Evolutionary conservation across 352 stramenopile species (phyloP).

Genomic region (Globisporangium perplexum): DNA sequence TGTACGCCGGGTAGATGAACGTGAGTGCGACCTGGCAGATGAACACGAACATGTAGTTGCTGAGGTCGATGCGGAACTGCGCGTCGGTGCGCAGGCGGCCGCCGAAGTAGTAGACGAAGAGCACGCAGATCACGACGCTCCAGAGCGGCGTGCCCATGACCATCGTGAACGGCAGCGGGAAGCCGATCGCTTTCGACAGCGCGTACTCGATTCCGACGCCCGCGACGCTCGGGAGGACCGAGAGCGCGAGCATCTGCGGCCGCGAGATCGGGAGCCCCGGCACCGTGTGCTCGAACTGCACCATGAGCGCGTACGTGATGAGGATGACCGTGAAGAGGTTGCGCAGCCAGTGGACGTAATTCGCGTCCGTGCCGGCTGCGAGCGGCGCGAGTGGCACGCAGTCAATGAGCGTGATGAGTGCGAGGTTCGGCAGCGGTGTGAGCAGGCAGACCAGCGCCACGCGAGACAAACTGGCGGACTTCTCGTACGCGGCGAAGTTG

Average conservation of each 20-base stretch:
- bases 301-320: too few relatives aligned
- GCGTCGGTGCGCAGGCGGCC: too few relatives aligned
- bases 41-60: too few relatives aligned
- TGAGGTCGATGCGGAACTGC: too few relatives aligned
- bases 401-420: constrained; percentile 1
- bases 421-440: not conserved
- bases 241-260: not conserved
- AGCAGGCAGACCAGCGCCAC: not conserved
- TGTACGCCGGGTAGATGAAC: constrained; percentile 24
- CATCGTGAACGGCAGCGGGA: constrained; percentile 30
- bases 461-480: not conserved
- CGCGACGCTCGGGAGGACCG: not conserved
- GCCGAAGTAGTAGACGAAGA: too few relatives aligned
- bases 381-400: not conserved
- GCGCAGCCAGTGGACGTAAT: not conserved
- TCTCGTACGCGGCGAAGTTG: not conserved
- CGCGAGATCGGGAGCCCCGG: too few relatives aligned
- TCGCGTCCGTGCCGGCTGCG: too few relatives aligned
- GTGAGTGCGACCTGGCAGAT: too few relatives aligned
- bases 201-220: not conserved
- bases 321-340: not conserved
- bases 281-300: too few relatives aligned
- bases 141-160: too few relatives aligned
- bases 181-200: constrained; percentile 6
- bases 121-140: too few relatives aligned